Base-by-base conservation (phyloP, 192 early-diverging fungal genomes). In the Coemansia sp. region DNA sequence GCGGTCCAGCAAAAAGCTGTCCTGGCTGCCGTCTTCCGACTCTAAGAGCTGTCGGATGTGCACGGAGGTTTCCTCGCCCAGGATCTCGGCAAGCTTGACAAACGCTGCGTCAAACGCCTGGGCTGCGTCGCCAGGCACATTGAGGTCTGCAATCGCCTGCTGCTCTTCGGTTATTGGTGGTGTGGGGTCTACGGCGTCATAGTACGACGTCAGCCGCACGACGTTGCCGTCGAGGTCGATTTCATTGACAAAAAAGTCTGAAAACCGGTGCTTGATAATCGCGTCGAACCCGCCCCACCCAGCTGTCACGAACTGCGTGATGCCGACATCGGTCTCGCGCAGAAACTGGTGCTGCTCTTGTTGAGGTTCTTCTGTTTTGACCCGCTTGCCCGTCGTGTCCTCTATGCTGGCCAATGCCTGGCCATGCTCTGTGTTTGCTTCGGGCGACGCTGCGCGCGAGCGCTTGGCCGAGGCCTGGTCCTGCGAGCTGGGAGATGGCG, bases 211-310 rank as follows among this genome's bases (percentile, higher is more conserved):
- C 42, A 98, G 70, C 39, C 86, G 89, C 8, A 94, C 87, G 2
- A 91, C 83, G 21, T 84, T 64, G 17, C 91, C 91, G 18, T 73
- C 57, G 32, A 65, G 54, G 63, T 90, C 88, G 15, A 98, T 88
- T 83, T 98, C 96, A 75, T 94, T 88, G 22, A 98, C 96, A 33
- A 93, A 76, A 75, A 98, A 98, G 70, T 98, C 96, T 0, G 85
- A 75, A 46, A 82, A 89, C 62, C 95, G 90, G 65, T 67, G 68
- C 63, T 82, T 83, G 67, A 83, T 72, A 0, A 83, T 74, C 12
- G 67, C 77, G 9, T 68, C 50, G 35, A 76, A 83, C 10, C 79
- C 73, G 3, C 18, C 10, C 69, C 74, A 76, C 9, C 61, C 71
- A 0, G 56, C 43, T 0, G 65, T 69, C 12, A 81, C 53, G 27